Percentiles rank a stretch among this genome's conserved stretches.
Evolutionary conservation across 1,284 basidiomycete genomes (phyloP).

Genomic region (Ganoderma lingzhi): DNA sequence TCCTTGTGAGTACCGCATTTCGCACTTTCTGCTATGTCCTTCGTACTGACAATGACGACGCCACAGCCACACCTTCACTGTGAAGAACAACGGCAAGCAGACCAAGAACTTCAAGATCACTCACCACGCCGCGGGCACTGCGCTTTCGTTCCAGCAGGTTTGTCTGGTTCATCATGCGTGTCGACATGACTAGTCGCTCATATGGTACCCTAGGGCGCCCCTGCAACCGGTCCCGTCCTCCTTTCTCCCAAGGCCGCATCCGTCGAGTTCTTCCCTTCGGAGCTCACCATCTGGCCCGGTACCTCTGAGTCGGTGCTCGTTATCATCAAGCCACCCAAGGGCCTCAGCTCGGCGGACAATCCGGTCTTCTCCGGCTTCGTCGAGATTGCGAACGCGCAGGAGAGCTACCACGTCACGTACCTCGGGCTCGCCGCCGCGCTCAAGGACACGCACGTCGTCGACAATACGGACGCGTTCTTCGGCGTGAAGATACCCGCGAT

Average conservation of each 20-base stretch:
- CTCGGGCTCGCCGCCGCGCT: conserved; percentile 56
- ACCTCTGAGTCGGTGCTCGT: conserved; percentile 41
- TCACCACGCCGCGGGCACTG: conserved; percentile 64
- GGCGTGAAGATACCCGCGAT: conserved; percentile 52
- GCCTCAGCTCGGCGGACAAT: conserved; percentile 53
- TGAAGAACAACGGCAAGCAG: conserved; percentile 53
- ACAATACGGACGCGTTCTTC: conserved; percentile 56
- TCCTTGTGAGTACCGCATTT: conserved; percentile 46
- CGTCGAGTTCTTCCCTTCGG: conserved; percentile 48
- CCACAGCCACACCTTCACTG: conserved; percentile 55
- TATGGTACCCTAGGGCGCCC: conserved; percentile 45
- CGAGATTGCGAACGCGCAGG: conserved; percentile 51
- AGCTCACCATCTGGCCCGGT: conserved; percentile 46
- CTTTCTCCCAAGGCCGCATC: conserved; percentile 51
- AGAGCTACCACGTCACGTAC: conserved; percentile 58
- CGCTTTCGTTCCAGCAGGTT: conserved; percentile 51
- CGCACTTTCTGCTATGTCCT: background rate
- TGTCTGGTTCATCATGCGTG: conserved; percentile 21
- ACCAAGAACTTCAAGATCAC: conserved; percentile 54
- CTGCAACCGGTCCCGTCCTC: conserved; percentile 58
- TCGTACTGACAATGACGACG: background rate
- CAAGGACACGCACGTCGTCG: conserved; percentile 57
- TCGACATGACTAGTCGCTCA: background rate
- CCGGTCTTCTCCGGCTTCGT: conserved; percentile 72
- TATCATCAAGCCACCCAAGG: conserved; percentile 50